Conservation (phyloP, 768 basidiomycete species). For the Leucocoprinus sp. region DNA sequence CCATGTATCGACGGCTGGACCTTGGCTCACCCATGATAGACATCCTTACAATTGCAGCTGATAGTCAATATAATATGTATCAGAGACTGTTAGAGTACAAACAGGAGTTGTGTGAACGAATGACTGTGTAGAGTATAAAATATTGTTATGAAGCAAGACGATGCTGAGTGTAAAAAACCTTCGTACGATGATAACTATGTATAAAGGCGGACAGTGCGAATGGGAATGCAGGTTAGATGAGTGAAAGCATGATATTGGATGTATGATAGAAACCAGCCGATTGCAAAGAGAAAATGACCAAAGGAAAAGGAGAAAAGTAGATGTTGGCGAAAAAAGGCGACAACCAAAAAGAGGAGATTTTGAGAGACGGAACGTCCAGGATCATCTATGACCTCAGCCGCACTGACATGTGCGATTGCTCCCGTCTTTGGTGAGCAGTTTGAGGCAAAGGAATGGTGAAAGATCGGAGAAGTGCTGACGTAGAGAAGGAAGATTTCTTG, state of each 20-base stretch:
- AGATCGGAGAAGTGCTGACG: conserved; percentile 33
- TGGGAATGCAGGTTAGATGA: conserved; percentile 3
- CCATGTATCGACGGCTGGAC: too few species aligned
- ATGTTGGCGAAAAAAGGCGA: neutral
- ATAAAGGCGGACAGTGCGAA: conserved; percentile 9
- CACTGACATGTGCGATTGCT: conserved; percentile 11
- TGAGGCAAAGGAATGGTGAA: conserved; percentile 36
- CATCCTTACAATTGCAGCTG: too few species aligned
- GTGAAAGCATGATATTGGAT: conserved; percentile 7
- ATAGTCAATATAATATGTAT: too few species aligned
- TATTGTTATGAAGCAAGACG: conserved; percentile 2
- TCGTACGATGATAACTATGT: conserved; percentile 7
- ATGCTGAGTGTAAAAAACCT: neutral
- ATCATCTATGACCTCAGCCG: conserved; percentile 4
- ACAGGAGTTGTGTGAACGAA: neutral
- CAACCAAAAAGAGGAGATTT: neutral
- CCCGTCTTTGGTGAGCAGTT: conserved; percentile 19
- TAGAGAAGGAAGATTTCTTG: conserved; percentile 21
- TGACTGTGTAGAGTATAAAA: neutral
- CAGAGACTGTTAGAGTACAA: too few species aligned
- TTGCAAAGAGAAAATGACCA: conserved; percentile 9
- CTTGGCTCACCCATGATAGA: too few species aligned
- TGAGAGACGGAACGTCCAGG: neutral
- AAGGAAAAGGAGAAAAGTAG: neutral
- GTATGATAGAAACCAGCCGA: conserved; percentile 5